Conservation (phyloP, 2,329 filamentous ascomycete genomes). For the Fusarium secorum region DNA sequence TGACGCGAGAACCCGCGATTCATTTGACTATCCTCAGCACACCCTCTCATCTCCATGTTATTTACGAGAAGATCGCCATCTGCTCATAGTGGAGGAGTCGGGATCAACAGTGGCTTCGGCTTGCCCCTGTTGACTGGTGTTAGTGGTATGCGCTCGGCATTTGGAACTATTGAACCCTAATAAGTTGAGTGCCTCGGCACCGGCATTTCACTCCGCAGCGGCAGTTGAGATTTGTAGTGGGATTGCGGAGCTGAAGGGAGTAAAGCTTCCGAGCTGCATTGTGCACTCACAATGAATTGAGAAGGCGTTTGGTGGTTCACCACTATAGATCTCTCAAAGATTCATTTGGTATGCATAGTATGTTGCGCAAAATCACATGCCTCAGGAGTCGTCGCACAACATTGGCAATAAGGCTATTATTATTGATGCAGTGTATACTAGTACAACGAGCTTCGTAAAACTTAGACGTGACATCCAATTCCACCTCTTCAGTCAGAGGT, state of each 20-base stretch:
- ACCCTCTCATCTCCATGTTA: background rate
- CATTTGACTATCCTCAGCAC: background rate
- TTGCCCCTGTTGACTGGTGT: background rate
- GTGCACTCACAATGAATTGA: background rate
- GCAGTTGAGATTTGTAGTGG: background rate
- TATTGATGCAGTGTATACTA: background rate
- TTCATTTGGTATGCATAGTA: accelerated
- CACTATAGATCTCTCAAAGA: background rate
- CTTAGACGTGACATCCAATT: background rate
- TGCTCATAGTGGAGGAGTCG: background rate
- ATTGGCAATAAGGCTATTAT: background rate
- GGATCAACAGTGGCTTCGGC: background rate
- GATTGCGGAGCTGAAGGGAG: background rate
- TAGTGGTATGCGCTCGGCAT: background rate
- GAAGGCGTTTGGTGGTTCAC: background rate
- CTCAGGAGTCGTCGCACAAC: background rate
- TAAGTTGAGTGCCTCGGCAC: background rate
- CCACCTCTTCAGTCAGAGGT: background rate
- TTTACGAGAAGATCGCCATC: background rate
- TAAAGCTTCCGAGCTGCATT: background rate
- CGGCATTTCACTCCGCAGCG: background rate
- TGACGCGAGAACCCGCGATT: background rate
- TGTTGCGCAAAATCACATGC: background rate
- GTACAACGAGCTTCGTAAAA: no score
- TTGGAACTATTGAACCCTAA: background rate